Evolutionary conservation across 371 early-diverging fungal species (phyloP), one percentile per base, ranked within the genome.

Genomic region (Lichtheimia ornata): DNA sequence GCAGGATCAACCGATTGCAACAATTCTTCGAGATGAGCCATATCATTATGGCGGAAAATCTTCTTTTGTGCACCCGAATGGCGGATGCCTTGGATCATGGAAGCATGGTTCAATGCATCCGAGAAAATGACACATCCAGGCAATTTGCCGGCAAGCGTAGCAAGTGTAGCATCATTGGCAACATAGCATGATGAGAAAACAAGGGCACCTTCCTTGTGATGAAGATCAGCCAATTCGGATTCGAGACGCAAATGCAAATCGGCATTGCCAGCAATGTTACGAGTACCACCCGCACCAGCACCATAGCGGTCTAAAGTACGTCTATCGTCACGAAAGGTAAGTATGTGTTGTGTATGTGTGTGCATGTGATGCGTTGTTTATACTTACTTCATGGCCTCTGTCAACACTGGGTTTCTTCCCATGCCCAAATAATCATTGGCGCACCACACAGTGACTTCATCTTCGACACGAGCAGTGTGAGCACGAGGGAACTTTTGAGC

Each of bases 141-240:
- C 70, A 98, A 73, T 69, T 95, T 94, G 57, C 88, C 81, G 28
- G 93, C 96, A 53, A 98, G 76, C 9, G 99, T 98, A 45, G 92
- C 85, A 20, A 98, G 75, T 7, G 96, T 96, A 18, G 97, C 97
- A 70, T 98, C 99, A 76, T 98, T 98, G 68, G 99, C 99, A 12
- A 98, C 99, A 74, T 93, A 97, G 87, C 99, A 98, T 56, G 97
- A 97, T 14, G 97, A 94, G 67, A 98, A 98, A 40, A 98, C 95
- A 24, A 98, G 87, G 13, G 97, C 97, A 2, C 93, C 90, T 43
- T 91, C 89, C 68, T 94, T 94, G 66, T 89, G 89, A 81, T 98
- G 99, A 56, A 98, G 81, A 61, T 88, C 78, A 2, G 99, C 97
- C 62, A 98, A 81, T 77, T 95, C 95, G 4, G 84, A 70, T 73